Conservation (phyloP, 495 filamentous ascomycete genomes). For the Halenospora varia region DNA sequence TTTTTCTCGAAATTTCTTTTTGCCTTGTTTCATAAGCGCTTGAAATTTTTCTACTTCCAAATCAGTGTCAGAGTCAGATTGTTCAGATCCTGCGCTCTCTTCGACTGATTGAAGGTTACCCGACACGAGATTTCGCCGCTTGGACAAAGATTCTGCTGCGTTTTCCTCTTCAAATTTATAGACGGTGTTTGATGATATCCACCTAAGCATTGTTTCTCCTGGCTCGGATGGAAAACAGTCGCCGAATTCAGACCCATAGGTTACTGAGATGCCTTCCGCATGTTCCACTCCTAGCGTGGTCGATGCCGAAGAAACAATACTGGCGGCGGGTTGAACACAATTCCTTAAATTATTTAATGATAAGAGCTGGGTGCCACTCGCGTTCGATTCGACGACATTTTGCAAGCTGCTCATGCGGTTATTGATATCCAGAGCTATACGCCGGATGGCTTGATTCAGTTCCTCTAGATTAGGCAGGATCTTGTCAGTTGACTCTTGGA, state of each 20-base stretch:
- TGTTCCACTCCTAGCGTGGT: slow-evolving; percentile 11
- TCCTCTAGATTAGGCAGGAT: slow-evolving; percentile 18
- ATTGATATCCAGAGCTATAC: slow-evolving; percentile 13
- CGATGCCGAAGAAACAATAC: slow-evolving; percentile 15
- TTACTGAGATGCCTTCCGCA: slow-evolving; percentile 1
- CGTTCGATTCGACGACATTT: slow-evolving; percentile 3
- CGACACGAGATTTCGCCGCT: background rate
- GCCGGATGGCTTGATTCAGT: slow-evolving; percentile 10
- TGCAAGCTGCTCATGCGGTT: slow-evolving; percentile 11
- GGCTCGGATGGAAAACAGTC: slow-evolving; percentile 11
- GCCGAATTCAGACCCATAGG: slow-evolving; percentile 18
- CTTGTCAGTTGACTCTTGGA: slow-evolving; percentile 20
- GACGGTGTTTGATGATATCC: slow-evolving; percentile 16
- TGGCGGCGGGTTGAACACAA: slow-evolving; percentile 18
- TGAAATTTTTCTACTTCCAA: slow-evolving; percentile 14
- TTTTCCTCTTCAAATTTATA: slow-evolving; percentile 14
- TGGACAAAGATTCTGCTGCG: background rate
- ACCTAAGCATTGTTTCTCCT: slow-evolving; percentile 15
- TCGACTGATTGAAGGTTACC: background rate
- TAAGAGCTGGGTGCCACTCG: background rate
- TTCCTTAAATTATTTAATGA: slow-evolving; percentile 10
- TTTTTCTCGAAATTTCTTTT: slow-evolving; percentile 2
- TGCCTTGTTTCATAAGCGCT: slow-evolving; percentile 11
- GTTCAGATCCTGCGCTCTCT: background rate
- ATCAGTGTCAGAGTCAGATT: slow-evolving; percentile 13